Conservation (phyloP, 2,329 filamentous ascomycete species). For the Nectriaceae sp. region DNA sequence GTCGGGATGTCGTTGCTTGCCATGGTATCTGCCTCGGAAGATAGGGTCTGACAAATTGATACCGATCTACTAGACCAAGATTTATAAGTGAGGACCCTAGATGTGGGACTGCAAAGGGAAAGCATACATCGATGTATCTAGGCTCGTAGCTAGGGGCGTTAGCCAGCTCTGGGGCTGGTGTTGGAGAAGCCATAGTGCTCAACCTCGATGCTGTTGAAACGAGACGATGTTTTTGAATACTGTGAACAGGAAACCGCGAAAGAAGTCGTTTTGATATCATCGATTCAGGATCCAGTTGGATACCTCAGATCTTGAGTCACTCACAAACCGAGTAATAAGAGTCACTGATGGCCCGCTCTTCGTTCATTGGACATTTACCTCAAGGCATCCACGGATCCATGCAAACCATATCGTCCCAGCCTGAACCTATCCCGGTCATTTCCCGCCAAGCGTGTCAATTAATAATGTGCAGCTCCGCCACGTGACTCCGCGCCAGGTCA, state of each 20-base stretch:
- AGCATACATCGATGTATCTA: slow-evolving; percentile 63
- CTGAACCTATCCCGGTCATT: slow-evolving; percentile 13
- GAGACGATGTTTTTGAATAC: slow-evolving; percentile 4
- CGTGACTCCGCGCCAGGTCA: slow-evolving; percentile 25
- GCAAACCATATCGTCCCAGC: slow-evolving; percentile 12
- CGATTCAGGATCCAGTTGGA: slow-evolving; percentile 1
- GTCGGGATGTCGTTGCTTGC: slow-evolving; percentile 71
- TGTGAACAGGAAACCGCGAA: slow-evolving; percentile 8
- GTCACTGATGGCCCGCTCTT: no score
- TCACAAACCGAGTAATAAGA: no score
- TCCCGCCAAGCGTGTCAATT: slow-evolving; percentile 18
- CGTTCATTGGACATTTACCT: slow-evolving; percentile 22
- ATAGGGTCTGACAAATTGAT: slow-evolving; percentile 96
- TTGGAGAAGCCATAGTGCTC: slow-evolving; percentile 30
- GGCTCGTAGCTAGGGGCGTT: slow-evolving; percentile 37
- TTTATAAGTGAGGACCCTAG: no score
- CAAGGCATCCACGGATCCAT: slow-evolving; percentile 11
- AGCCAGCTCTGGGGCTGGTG: slow-evolving; percentile 15
- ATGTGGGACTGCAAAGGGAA: no score
- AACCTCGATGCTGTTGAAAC: slow-evolving; percentile 10
- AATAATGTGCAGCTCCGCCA: slow-evolving; percentile 24
- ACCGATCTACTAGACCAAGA: slow-evolving; percentile 62
- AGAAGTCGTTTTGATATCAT: slow-evolving; percentile 25
- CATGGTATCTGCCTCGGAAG: slow-evolving; percentile 82
- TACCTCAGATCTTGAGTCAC: neutral